Conservation (phyloP, 306 rosid species). For the Pterocarpus santalinus region DNA sequence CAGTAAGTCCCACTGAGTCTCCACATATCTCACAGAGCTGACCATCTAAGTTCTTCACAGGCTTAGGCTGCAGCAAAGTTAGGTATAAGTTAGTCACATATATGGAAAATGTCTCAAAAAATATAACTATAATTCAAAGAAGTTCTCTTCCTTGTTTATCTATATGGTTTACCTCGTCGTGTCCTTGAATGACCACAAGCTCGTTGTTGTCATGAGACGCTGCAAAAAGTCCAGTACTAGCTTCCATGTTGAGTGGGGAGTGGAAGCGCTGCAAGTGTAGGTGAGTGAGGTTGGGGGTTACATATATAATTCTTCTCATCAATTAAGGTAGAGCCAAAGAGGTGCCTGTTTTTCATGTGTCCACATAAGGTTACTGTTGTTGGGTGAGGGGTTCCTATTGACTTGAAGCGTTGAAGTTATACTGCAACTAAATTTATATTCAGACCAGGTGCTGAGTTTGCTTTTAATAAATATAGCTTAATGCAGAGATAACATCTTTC, state of each 20-base stretch:
- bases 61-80: constrained; percentile 71
- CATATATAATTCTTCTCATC: constrained; percentile 42
- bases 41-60: constrained; percentile 93
- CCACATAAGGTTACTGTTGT: constrained; percentile 39
- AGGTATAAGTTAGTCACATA: constrained; percentile 7
- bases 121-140: neutral
- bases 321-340: constrained; percentile 24
- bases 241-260: constrained; percentile 68
- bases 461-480: constrained; percentile 27
- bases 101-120: neutral
- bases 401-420: constrained; percentile 49
- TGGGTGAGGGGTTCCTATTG: constrained; percentile 53
- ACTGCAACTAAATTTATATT: constrained; percentile 44
- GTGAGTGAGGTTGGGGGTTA: constrained; percentile 37
- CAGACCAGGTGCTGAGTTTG: constrained; percentile 27
- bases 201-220: constrained; percentile 93
- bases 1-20: constrained; percentile 84
- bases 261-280: constrained; percentile 46
- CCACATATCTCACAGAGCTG: constrained; percentile 98
- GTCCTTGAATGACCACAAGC: constrained; percentile 86
- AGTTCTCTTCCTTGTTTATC: neutral
- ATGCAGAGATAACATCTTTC: constrained; percentile 29
- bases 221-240: constrained; percentile 92
- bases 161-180: constrained; percentile 71
- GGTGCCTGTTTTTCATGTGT: constrained; percentile 43